phyloP scores from a whole-genome alignment of 768 basidiomycete species.

The Suillus plorans region DNA sequence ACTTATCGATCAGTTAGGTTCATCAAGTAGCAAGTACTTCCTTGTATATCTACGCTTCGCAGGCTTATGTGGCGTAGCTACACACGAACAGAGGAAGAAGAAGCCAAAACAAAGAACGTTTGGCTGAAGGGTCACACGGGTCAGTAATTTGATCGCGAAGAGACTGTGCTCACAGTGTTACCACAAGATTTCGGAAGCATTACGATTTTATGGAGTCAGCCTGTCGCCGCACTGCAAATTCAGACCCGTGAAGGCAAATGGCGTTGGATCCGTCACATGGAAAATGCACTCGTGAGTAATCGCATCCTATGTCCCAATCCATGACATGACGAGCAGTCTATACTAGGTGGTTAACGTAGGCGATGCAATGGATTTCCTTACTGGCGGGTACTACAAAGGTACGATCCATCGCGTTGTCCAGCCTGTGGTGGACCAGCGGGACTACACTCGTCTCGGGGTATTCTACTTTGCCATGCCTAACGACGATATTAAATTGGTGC shows the following conservation, averaged over 20 bases:
- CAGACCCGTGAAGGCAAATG: constrained; percentile 50
- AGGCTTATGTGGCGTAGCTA: constrained; percentile 34
- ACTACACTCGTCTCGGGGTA: constrained; percentile 49
- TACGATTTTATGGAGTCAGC: constrained; percentile 61
- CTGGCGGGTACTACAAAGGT: constrained; percentile 57
- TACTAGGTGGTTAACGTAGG: constrained; percentile 63
- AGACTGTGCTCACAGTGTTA: neutral
- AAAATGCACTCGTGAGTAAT: constrained; percentile 50
- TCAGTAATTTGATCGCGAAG: constrained; percentile 15
- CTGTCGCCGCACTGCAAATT: constrained; percentile 58
- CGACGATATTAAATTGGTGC: constrained; percentile 47
- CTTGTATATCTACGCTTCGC: neutral
- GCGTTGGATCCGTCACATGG: constrained; percentile 61
- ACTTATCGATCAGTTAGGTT: constrained; percentile 44
- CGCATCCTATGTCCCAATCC: neutral
- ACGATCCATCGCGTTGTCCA: constrained; percentile 64
- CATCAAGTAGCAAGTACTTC: constrained; percentile 58
- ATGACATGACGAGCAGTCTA: neutral
- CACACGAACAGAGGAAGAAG: constrained; percentile 49
- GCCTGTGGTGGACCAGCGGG: constrained; percentile 54
- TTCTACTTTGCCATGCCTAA: constrained; percentile 59
- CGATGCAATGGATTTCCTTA: constrained; percentile 58
- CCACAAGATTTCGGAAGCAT: constrained; percentile 50
- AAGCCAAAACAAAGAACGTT: constrained; percentile 50
- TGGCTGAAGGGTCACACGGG: constrained; percentile 64